These are phyloP conservation scores for Pseudocercospora fuligena DNA, from an alignment of 2,329 filamentous ascomycete genomes.

Conservation along the genomic window DNA sequence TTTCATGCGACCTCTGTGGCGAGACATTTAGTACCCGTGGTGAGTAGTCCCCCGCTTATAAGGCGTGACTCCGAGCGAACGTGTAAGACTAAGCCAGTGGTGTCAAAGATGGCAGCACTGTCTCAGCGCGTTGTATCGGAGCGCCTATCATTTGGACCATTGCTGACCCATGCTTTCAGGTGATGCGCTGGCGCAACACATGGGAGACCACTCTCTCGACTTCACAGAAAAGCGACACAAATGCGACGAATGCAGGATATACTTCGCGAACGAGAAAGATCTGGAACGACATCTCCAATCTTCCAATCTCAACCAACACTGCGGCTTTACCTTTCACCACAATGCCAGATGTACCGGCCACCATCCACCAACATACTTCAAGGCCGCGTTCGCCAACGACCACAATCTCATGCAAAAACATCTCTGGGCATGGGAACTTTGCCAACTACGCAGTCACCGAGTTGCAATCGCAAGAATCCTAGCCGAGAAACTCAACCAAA, in stretches of 20 bases:
- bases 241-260: slow-evolving; percentile 33
- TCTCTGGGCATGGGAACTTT: slow-evolving; percentile 32
- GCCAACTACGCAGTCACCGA: slow-evolving; percentile 28
- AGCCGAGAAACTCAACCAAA: slow-evolving; percentile 22
- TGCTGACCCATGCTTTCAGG: too few species aligned
- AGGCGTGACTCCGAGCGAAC: too few species aligned
- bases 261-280: slow-evolving; percentile 32
- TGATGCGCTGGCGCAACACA: slow-evolving; percentile 38
- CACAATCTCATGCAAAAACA: slow-evolving; percentile 32
- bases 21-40: slow-evolving; percentile 23
- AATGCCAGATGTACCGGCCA: slow-evolving; percentile 28
- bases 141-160: too few species aligned
- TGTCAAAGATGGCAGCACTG: too few species aligned
- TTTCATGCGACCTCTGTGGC: slow-evolving; percentile 30
- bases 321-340: slow-evolving; percentile 33
- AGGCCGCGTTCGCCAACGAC: slow-evolving; percentile 23
- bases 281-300: slow-evolving; percentile 32
- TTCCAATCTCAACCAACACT: slow-evolving; percentile 28
- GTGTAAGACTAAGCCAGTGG: too few species aligned
- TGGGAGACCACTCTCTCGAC: slow-evolving; percentile 31
- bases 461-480: slow-evolving; percentile 27
- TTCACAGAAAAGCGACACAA: slow-evolving; percentile 32
- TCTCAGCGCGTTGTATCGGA: too few species aligned
- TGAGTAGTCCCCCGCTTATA: too few species aligned
- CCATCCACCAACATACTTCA: slow-evolving; percentile 31